Conservation (phyloP, 306 rosid genomes). For the Delonix regia region DNA sequence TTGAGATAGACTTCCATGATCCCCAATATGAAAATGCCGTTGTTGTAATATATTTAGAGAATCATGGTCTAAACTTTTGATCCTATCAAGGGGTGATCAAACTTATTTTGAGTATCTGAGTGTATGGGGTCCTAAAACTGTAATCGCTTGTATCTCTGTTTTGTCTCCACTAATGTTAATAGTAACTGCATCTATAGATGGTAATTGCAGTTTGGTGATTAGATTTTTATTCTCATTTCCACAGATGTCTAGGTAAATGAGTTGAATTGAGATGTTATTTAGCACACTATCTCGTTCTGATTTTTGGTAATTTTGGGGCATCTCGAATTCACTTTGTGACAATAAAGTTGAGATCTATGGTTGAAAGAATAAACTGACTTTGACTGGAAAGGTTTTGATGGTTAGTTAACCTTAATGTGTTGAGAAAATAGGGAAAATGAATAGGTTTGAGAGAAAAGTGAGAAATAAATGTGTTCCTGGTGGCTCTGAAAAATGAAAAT, state of each 20-base stretch:
- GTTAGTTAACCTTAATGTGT: not conserved
- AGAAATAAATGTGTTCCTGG: not conserved
- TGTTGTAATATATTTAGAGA: not conserved
- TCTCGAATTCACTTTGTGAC: not conserved
- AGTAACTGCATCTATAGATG: not conserved
- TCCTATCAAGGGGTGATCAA: not conserved
- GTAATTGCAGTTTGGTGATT: not conserved
- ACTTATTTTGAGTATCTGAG: not conserved
- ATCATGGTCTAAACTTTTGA: not conserved
- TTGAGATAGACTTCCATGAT: constrained; percentile 4
- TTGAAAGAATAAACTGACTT: not conserved
- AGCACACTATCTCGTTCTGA: not conserved
- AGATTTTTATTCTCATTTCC: constrained; percentile 11
- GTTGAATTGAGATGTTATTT: not conserved
- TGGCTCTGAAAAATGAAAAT: not conserved
- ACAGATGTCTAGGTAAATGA: not conserved
- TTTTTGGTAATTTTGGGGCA: not conserved
- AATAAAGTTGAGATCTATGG: not conserved
- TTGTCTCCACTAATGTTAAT: constrained; percentile 1
- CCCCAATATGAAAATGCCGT: not conserved
- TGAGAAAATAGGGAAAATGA: not conserved
- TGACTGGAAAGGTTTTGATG: not conserved
- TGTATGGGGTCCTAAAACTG: not conserved
- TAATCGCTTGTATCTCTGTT: not conserved
- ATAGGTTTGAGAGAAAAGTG: not conserved